Evolutionary conservation across 2,329 filamentous ascomycete species (phyloP).

Genomic region (Penicillium sp.): DNA sequence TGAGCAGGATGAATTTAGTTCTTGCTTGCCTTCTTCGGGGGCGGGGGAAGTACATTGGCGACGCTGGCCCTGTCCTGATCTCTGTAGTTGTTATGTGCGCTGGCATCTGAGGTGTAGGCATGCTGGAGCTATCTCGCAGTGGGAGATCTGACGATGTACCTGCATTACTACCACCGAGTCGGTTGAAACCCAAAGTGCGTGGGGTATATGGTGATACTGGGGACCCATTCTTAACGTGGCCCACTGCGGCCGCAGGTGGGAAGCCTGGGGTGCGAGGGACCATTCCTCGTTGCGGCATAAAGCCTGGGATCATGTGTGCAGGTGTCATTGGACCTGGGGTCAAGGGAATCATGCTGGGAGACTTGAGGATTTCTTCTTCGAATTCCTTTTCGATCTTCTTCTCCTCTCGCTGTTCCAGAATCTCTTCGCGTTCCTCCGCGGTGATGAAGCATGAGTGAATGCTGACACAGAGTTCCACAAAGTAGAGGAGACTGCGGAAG

Average conservation of each 20-base stretch:
- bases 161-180: slow-evolving; percentile 26
- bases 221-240: slow-evolving; percentile 8
- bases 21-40: slow-evolving; percentile 38
- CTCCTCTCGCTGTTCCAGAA: slow-evolving; percentile 34
- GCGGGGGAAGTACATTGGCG: slow-evolving; percentile 41
- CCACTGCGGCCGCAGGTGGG: slow-evolving; percentile 27
- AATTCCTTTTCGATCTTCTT: slow-evolving; percentile 38
- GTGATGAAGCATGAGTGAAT: slow-evolving; percentile 46
- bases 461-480: slow-evolving; percentile 45
- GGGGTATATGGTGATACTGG: slow-evolving; percentile 30
- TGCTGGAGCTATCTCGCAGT: slow-evolving; percentile 32
- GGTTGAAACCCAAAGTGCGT: slow-evolving; percentile 41
- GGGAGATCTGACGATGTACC: slow-evolving; percentile 39
- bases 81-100: slow-evolving; percentile 22
- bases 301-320: slow-evolving; percentile 11
- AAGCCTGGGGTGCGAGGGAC: slow-evolving; percentile 25
- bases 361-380: slow-evolving; percentile 39
- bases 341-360: slow-evolving; percentile 33
- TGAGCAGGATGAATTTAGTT: slow-evolving; percentile 10
- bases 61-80: slow-evolving; percentile 7
- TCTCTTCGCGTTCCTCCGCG: slow-evolving; percentile 33
- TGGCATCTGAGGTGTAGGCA: slow-evolving; percentile 20
- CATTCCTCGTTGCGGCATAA: slow-evolving; percentile 9
- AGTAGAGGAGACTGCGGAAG: slow-evolving; percentile 46
- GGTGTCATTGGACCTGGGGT: slow-evolving; percentile 18